Conservation (phyloP, 805 yeast genomes). For the Wickerhamiella cacticola region DNA sequence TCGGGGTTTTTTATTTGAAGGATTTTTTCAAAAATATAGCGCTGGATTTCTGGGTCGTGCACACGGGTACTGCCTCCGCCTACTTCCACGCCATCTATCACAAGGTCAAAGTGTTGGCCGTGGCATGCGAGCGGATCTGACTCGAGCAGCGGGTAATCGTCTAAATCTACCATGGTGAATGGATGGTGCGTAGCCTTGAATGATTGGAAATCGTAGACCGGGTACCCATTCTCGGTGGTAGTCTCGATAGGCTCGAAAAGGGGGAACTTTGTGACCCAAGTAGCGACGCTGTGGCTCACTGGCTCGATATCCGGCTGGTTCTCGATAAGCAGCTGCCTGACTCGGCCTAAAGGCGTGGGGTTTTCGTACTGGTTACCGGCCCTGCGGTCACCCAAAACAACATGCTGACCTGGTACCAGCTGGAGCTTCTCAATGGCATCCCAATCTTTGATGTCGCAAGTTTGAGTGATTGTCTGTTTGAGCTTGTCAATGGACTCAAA, state of each 20-base stretch:
- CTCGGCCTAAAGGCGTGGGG: constrained; percentile 86
- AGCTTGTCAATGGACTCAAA: constrained; percentile 13
- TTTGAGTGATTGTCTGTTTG: neutral
- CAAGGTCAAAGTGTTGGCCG: constrained; percentile 92
- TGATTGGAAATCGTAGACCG: constrained; percentile 40
- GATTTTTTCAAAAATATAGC: constrained; percentile 53
- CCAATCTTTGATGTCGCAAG: constrained; percentile 16
- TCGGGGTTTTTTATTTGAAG: constrained; percentile 48
- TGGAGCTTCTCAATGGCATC: neutral
- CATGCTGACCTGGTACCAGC: constrained; percentile 48
- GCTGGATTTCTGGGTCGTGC: constrained; percentile 73
- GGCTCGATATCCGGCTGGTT: constrained; percentile 39
- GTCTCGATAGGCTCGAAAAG: constrained; percentile 55
- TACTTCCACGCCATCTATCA: constrained; percentile 83
- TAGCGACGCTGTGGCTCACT: constrained; percentile 23
- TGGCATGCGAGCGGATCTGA: constrained; percentile 48
- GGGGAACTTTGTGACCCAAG: constrained; percentile 90
- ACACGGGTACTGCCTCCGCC: constrained; percentile 98
- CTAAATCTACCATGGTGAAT: constrained; percentile 77
- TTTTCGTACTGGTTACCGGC: constrained; percentile 50
- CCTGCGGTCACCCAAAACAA: constrained; percentile 72
- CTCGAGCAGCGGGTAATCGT: constrained; percentile 49
- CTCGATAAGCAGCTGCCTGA: constrained; percentile 61
- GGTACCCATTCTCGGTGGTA: constrained; percentile 35
- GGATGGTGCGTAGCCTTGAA: constrained; percentile 88